phyloP scores from a whole-genome alignment of 805 yeast genomes.

The Kregervanrija pseudodelftensis region DNA sequence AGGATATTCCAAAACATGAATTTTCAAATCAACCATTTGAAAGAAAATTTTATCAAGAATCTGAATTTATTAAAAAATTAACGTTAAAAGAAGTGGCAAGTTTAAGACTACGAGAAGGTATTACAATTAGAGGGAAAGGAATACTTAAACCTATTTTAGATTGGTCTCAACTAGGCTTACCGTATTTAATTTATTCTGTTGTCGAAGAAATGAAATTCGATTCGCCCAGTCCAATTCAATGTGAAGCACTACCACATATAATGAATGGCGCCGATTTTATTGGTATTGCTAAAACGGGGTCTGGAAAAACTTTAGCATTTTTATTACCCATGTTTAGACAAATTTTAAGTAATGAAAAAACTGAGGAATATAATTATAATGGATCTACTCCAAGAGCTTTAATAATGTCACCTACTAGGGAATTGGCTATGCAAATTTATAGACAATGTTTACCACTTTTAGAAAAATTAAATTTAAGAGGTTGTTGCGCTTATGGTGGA shows the following conservation, averaged over 20 bases:
- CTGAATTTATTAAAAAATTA: slow-evolving; percentile 42
- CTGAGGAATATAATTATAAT: slow-evolving; percentile 30
- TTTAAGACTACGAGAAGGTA: slow-evolving; percentile 54
- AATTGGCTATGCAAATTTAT: slow-evolving; percentile 77
- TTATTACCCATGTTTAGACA: slow-evolving; percentile 80
- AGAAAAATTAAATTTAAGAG: slow-evolving; percentile 39
- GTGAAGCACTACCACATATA: slow-evolving; percentile 84
- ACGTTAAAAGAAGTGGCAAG: slow-evolving; percentile 49
- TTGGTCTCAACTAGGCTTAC: slow-evolving; percentile 81
- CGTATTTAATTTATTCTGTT: slow-evolving; percentile 46
- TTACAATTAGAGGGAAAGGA: slow-evolving; percentile 61
- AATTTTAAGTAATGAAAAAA: slow-evolving; percentile 52
- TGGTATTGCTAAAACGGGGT: slow-evolving; percentile 94
- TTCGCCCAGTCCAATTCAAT: slow-evolving; percentile 80
- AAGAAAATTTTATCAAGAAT: slow-evolving; percentile 57
- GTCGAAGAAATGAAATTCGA: slow-evolving; percentile 46
- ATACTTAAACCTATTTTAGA: slow-evolving; percentile 49
- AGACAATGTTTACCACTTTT: slow-evolving; percentile 59
- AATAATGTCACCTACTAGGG: slow-evolving; percentile 87
- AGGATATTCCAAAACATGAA: slow-evolving; percentile 43
- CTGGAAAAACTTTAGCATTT: slow-evolving; percentile 91
- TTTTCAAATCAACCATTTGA: slow-evolving; percentile 44
- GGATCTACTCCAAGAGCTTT: slow-evolving; percentile 76
- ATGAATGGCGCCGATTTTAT: slow-evolving; percentile 88
- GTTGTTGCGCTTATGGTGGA: slow-evolving; percentile 88